Evolutionary conservation across 768 basidiomycete species (phyloP), one percentile per base, ranked within the genome.

Genomic region (Termitomyces sp.): DNA sequence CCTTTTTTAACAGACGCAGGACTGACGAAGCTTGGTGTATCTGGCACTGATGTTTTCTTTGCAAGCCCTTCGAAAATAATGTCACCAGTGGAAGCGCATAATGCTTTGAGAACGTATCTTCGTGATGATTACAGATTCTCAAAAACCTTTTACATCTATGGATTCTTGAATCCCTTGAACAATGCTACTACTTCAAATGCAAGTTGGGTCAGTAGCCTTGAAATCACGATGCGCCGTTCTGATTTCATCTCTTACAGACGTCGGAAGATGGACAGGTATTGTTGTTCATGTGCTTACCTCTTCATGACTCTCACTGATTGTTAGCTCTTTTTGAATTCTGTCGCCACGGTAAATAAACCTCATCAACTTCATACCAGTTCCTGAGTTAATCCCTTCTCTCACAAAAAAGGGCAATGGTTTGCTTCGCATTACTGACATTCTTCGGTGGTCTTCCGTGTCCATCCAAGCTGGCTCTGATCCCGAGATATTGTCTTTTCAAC

Each of bases 401-500:
- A 40, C 2, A 7, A 40, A 42, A 42, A 81, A 83, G 75, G 75
- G 54, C 18, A 81, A 82, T 40, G 81, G 80, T 10, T 65, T 85
- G 33, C 70, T 73, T 6, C 79, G 83, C 33, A 69, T 87, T 22
- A 66, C 66, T 4, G 81, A 84, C 45, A 70, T 86, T 40, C 64
- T 87, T 18, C 66, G 66, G 6, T 85, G 79, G 75, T 64, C 71
- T 0, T 60, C 65, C 1, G 76, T 87, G 30, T 75, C 75, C 12
- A 63, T 66, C 3, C 56, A 59, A 9, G 75, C 77, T 2, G 79
- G 73, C 36, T 70, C 70, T n/a, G 64, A 57, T 49, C 59, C 61
- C 0, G 61, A 68, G 0, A 60, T 65, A 0, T 71, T 87, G 8
- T 86, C 86, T 2, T 88, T 88, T 57, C 84, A 87, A 59, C 69